Evolutionary conservation across 2,329 filamentous ascomycete genomes (phyloP).

Genomic region (Aspergillus sp.): DNA sequence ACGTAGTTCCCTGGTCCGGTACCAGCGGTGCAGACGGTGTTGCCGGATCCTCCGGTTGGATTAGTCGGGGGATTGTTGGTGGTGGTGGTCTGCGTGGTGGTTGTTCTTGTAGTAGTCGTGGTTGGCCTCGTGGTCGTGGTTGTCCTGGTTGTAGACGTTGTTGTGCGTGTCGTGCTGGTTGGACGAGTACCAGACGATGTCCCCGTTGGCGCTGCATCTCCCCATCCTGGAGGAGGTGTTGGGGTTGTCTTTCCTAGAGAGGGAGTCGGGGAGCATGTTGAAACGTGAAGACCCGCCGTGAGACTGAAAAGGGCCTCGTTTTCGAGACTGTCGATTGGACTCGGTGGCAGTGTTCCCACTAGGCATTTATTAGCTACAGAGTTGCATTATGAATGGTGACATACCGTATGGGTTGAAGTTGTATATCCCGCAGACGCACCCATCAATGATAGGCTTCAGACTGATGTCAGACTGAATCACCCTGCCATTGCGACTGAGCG

Average conservation of each 20-base stretch:
- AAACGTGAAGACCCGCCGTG: constrained; percentile 19
- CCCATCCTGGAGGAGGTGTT: constrained; percentile 4
- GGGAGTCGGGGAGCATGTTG: constrained; percentile 23
- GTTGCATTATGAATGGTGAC: neutral
- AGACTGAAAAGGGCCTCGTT: constrained; percentile 23
- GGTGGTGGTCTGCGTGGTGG: neutral
- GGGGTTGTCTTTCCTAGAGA: constrained; percentile 16
- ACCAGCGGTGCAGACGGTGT: constrained; percentile 31
- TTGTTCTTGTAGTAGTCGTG: neutral
- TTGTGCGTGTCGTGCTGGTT: neutral
- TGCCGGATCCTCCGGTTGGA: neutral
- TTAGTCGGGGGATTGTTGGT: neutral
- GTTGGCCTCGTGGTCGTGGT: neutral
- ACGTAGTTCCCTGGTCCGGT: constrained; percentile 30
- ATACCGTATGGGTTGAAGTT: constrained; percentile 56
- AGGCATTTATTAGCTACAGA: neutral
- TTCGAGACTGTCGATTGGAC: constrained; percentile 19
- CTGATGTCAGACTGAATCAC: constrained; percentile 49
- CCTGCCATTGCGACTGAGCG: constrained; percentile 42
- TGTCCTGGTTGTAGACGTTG: neutral
- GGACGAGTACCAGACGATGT: neutral
- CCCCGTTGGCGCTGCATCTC: neutral
- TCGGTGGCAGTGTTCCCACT: constrained; percentile 27
- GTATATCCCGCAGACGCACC: constrained; percentile 53
- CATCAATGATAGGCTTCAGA: constrained; percentile 49